Evolutionary conservation across 495 filamentous ascomycete species (phyloP).

Genomic region (Penicillium coprophilum): DNA sequence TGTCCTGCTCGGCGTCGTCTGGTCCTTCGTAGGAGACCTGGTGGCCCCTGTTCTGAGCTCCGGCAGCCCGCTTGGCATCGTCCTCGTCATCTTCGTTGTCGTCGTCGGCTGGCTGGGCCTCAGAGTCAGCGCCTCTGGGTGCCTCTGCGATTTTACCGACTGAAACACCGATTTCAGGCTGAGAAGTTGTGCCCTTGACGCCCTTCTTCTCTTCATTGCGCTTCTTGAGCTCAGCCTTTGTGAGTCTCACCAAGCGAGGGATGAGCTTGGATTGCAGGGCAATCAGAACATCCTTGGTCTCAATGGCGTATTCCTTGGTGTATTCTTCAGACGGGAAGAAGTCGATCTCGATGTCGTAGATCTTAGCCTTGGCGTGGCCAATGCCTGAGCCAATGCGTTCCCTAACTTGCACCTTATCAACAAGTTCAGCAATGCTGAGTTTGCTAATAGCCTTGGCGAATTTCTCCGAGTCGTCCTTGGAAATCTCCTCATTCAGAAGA

Average conservation of each 20-base stretch:
- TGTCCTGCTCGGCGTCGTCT: conserved; percentile 84
- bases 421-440: conserved; percentile 79
- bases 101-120: conserved; percentile 66
- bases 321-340: conserved; percentile 88
- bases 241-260: conserved; percentile 62
- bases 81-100: conserved; percentile 76
- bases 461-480: conserved; percentile 64
- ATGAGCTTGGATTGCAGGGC: conserved; percentile 81
- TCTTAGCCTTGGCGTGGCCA: conserved; percentile 69
- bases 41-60: conserved; percentile 70
- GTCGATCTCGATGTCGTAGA: conserved; percentile 75
- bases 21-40: conserved; percentile 85
- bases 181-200: conserved; percentile 59
- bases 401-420: conserved; percentile 76
- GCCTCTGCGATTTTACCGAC: conserved; percentile 66
- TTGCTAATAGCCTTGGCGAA: conserved; percentile 94
- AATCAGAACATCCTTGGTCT: conserved; percentile 67
- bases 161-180: conserved; percentile 79
- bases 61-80: conserved; percentile 80
- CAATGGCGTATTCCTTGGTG: conserved; percentile 77
- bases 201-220: conserved; percentile 64
- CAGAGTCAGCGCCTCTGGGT: conserved; percentile 49
- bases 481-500: conserved; percentile 69
- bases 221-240: conserved; percentile 76
- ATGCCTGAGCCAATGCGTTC: conserved; percentile 71